Conservation (phyloP, 1,139 yeast species). For the Blastobotrys persicus region DNA sequence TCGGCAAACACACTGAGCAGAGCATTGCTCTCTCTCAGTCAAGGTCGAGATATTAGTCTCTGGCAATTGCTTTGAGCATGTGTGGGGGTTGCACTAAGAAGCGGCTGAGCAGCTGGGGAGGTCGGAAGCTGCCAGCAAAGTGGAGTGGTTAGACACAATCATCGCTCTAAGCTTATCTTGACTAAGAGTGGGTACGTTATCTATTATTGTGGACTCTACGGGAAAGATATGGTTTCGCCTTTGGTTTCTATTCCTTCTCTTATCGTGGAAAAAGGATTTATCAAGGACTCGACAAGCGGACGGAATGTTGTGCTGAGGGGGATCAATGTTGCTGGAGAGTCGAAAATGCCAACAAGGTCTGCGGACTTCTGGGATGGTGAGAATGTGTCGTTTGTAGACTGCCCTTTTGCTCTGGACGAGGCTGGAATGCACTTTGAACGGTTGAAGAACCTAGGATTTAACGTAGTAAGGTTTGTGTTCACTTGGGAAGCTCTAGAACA, state of each 20-base stretch:
- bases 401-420: conserved; percentile 74
- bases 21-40: neutral
- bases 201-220: too few relatives aligned
- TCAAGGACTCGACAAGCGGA: conserved; percentile 56
- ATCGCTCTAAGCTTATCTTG: too few relatives aligned
- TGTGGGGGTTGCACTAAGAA: too few relatives aligned
- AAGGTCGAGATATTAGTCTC: too few relatives aligned
- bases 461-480: conserved; percentile 66
- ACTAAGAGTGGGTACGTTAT: too few relatives aligned
- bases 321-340: conserved; percentile 74
- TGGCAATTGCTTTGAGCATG: too few relatives aligned
- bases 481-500: conserved; percentile 95
- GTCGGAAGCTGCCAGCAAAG: too few relatives aligned
- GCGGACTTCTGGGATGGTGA: conserved; percentile 59
- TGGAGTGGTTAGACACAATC: too few relatives aligned
- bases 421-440: conserved; percentile 66
- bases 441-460: conserved; percentile 76
- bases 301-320: conserved; percentile 69
- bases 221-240: neutral
- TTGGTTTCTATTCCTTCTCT: conserved; percentile 10
- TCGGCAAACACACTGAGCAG: too few relatives aligned
- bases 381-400: conserved; percentile 68
- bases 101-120: too few relatives aligned
- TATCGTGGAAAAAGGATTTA: conserved; percentile 45
- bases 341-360: conserved; percentile 60